Conservation (phyloP, 345 rosid genomes). For the Bruguiera sexangula region DNA sequence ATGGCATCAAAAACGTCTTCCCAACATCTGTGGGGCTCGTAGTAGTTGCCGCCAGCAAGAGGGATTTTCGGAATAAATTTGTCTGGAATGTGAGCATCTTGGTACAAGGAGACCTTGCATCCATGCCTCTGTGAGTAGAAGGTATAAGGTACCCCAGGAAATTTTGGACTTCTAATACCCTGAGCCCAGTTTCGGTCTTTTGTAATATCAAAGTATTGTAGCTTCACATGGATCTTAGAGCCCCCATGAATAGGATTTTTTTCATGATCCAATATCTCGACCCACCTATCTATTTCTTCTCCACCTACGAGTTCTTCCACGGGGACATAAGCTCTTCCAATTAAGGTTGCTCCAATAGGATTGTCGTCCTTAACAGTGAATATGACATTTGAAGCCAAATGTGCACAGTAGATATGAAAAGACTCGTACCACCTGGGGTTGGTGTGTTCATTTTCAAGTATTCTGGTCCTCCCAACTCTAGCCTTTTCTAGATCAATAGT, state of each 20-base stretch:
- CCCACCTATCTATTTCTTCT: slow-evolving; percentile 87
- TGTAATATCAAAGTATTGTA: slow-evolving; percentile 68
- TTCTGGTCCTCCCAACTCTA: slow-evolving; percentile 89
- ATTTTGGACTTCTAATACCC: slow-evolving; percentile 68
- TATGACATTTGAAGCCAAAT: slow-evolving; percentile 69
- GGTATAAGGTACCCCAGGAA: slow-evolving; percentile 91
- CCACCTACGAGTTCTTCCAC: slow-evolving; percentile 67
- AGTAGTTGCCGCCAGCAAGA: slow-evolving; percentile 80
- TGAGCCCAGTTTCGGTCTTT: slow-evolving; percentile 63
- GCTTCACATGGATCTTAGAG: slow-evolving; percentile 87
- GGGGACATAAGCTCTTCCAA: slow-evolving; percentile 82
- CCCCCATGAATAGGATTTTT: slow-evolving; percentile 52
- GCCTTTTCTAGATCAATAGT: slow-evolving; percentile 86
- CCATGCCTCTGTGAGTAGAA: slow-evolving; percentile 83
- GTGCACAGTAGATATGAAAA: slow-evolving; percentile 91
- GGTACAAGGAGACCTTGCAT: slow-evolving; percentile 86
- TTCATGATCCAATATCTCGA: slow-evolving; percentile 69
- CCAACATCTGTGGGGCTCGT: slow-evolving; percentile 93
- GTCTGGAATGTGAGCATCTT: slow-evolving; percentile 91
- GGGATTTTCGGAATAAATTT: slow-evolving; percentile 81
- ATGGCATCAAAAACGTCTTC: slow-evolving; percentile 93
- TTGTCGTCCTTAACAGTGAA: slow-evolving; percentile 89
- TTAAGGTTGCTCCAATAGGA: slow-evolving; percentile 84
- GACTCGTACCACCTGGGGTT: slow-evolving; percentile 87
- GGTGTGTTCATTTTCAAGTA: slow-evolving; percentile 47